Evolutionary conservation across 768 basidiomycete species (phyloP), one percentile per base, ranked within the genome.

Genomic region (Boletus coccyginus): DNA sequence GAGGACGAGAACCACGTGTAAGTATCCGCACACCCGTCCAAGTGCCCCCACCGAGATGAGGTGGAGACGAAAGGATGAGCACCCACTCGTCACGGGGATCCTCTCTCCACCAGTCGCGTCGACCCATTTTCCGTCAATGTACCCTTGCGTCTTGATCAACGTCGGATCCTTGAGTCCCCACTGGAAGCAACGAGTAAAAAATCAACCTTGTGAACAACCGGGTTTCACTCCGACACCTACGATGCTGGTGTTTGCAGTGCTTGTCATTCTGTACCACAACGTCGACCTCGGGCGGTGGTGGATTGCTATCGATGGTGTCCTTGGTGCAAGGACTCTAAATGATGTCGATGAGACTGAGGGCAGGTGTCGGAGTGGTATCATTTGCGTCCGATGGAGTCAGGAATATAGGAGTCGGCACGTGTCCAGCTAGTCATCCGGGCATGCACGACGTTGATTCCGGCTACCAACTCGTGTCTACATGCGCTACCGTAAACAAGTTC

Each of bases 61-160:
- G 9, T 12, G 46, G 33, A 47, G 9, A 55, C 8, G 17, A 47
- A 16, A 47, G 19, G 32, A 16, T 12, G 43, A 39, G 51, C 11
- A 53, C 88, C 57, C 68, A 95, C 94, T 93, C 45, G 77, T 83
- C 39, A 98, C 93, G 31, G 74, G 67, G 60, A 97, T 86, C 24
- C 75, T 88, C 52, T 80, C 83, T 8, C 88, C 87, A 44, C 81
- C 84, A 60, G 81, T 81, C n/a, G 91, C 86, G 59, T 90, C 85
- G 3, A 92, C 76, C 90, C 92, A 94, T 71, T 94, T 83, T 0
- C 94, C 95, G 65, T 86, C 82, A 68, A 98, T 90, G 56, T 87
- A 81, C 0, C 81, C 91, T 73, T 92, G 84, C 29, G 82, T 82
- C 62, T 85, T 87, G 66, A 95, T 76, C 55, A 98, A 72, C 7